Base-by-base conservation (phyloP, 2,329 filamentous ascomycete genomes). In the Paracoccidioides brasiliensis region DNA sequence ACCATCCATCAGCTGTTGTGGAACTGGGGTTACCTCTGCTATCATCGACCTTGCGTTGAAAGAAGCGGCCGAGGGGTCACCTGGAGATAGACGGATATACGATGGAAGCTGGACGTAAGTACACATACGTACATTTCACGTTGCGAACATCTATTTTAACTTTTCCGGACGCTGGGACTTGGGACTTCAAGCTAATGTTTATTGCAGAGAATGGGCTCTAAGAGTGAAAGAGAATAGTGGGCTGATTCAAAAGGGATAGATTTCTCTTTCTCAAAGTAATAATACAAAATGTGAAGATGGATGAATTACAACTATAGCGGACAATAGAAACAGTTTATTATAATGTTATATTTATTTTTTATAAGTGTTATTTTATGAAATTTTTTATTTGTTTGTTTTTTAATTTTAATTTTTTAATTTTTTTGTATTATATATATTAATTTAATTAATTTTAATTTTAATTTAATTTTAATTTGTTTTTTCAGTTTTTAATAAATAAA, bases 21-120 rank as follows among this genome's bases (percentile, higher is more conserved):
- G 93, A 10, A 96, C 90, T 5, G 93, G 93, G 38, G 91, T 98
- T 53, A 97, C 90, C 9, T 93, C 93, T 6, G 88, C 88, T 15
- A 81, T 96, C 45, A 82, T 98, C 44, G 93, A 98, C 67, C 85
- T 90, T 41, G 93, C 90, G 1, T 73, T 98, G 54, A 82, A 81
- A 35, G 83, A 89, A 69, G 88, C 90, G 28, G 84, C 83, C 1
- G 90, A 83, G 66, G 87, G 86, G 1, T 75, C 80, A 3, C 72
- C 80, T 0, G 79, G 83, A 58, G 80, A 80, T 55, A 81, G 88
- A 62, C 84, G 80, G 66, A 78, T 98, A 28, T 98, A 98, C 66
- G 93, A 98, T 69, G 93, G 93, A 50, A 95, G 90, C 71, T 98
- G 93, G 93, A 97, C 93, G 80, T 95, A 77, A 83, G 87, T 85